These are phyloP conservation scores for Penicillium manginii DNA, from an alignment of 495 filamentous ascomycete species.

Conservation along the genomic window DNA sequence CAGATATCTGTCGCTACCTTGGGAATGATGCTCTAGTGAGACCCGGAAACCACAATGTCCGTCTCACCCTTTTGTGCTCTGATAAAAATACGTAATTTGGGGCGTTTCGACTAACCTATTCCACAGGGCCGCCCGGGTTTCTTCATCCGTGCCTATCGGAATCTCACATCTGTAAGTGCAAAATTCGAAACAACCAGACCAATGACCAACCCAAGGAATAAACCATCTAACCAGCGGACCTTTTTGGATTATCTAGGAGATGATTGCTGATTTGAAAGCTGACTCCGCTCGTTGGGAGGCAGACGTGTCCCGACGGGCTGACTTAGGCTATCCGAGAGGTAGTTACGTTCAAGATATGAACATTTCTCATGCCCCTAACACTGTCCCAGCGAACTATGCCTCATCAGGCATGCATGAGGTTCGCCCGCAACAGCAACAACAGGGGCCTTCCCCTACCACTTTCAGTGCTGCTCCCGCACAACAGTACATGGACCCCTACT, in stretches of 20 bases:
- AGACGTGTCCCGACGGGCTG: conserved; percentile 60
- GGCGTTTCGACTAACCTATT: conserved; percentile 35
- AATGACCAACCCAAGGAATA: conserved; percentile 11
- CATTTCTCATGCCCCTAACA: conserved; percentile 43
- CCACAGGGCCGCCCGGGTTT: conserved; percentile 72
- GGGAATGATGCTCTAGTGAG: conserved; percentile 89
- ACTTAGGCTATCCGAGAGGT: conserved; percentile 51
- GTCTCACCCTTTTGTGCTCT: conserved; percentile 33
- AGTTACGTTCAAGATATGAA: conserved; percentile 50
- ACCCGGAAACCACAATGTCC: conserved; percentile 81
- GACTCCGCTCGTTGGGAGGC: conserved; percentile 82
- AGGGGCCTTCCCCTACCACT: conserved; percentile 43
- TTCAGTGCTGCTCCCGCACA: conserved; percentile 44
- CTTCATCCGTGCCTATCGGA: conserved; percentile 86
- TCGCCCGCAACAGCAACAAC: conserved; percentile 30
- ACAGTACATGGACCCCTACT: conserved; percentile 42
- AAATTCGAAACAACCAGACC: conserved; percentile 3
- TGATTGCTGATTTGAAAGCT: conserved; percentile 83
- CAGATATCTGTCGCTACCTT: conserved; percentile 92
- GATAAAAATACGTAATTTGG: conserved; percentile 6
- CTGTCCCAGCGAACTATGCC: conserved; percentile 40
- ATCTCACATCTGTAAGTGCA: conserved; percentile 77
- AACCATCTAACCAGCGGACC: conserved; percentile 25
- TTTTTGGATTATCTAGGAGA: conserved; percentile 60
- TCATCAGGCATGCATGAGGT: conserved; percentile 40